Evolutionary conservation across 192 early-diverging fungal genomes (phyloP), one percentile per base, ranked within the genome.

Genomic region (Backusella macrospora): DNA sequence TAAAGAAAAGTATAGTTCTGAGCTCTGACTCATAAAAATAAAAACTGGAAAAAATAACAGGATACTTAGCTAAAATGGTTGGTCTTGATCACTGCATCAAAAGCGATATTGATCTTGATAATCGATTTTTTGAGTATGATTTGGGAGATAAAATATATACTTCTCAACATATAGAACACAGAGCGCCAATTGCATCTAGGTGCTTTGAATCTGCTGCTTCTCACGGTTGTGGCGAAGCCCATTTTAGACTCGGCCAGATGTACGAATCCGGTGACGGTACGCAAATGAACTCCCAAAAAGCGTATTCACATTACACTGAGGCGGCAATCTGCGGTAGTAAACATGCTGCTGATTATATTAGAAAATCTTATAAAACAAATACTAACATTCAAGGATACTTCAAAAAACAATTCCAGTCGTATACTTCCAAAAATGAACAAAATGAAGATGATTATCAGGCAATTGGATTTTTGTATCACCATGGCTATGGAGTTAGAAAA

Each of bases 401-500:
- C 18, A 59, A 59, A 4, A 59, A 23, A 10, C 26, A 23, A 10
- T 23, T 59, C 13, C 7, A 59, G 26, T 23, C 21, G 26, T 23
- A 26, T 55, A 55, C 4, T 23, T 26, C 21, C 21, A 59, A 26
- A 26, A n/a, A 9, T 8, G 21, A 59, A 26, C 52, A 10, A 59
- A 59, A 13, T n/a, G 52, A 59, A 13, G 21, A 26, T 9, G 21
- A 23, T 59, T 59, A 23, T 26, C 52, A 59, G 52, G 12, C 26
- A 21, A 59, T 59, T 23, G 52, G 52, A 29, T 59, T 59, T 59
- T 26, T 59, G 52, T 59, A 26, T 59, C 52, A 59, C 52, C 8
- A 59, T 26, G 52, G 52, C 52, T 59, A 10, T 59, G 52, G 52
- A 59, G 52, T 10, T 23, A 59, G 52, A 59, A 59, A 59, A 59